Evolutionary conservation across 805 yeast genomes (phyloP).

Genomic region (Pichia scutulata): DNA sequence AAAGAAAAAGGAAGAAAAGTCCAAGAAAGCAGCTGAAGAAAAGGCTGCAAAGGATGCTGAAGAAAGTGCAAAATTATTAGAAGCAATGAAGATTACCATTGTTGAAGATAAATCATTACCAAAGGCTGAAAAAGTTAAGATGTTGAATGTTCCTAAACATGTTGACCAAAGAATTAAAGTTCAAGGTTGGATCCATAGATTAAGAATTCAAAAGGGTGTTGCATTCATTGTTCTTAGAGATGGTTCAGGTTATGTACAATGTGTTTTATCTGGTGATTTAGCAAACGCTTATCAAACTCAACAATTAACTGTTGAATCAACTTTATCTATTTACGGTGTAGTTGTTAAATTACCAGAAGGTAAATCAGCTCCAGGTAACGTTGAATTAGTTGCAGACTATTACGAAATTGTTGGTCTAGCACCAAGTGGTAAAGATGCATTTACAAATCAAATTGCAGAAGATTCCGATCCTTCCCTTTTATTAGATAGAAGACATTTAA

Average conservation of each 20-base stretch:
- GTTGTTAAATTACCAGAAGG: conserved; percentile 88
- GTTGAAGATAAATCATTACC: conserved; percentile 71
- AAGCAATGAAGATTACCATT: conserved; percentile 70
- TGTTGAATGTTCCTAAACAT: conserved; percentile 42
- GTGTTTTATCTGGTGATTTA: conserved; percentile 82
- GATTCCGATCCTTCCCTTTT: conserved; percentile 87
- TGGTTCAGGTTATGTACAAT: conserved; percentile 87
- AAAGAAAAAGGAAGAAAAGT: conserved; percentile 71
- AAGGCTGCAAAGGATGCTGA: conserved; percentile 52
- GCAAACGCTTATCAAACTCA: conserved; percentile 84
- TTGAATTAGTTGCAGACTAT: conserved; percentile 86
- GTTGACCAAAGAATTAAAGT: conserved; percentile 67
- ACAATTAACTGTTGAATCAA: conserved; percentile 82
- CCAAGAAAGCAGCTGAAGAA: conserved; percentile 47
- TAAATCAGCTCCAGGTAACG: conserved; percentile 95
- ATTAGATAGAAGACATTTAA: conserved; percentile 90
- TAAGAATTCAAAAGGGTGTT: conserved; percentile 86
- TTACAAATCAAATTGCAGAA: conserved; percentile 91
- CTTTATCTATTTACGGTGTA: conserved; percentile 73
- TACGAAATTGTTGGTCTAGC: conserved; percentile 88
- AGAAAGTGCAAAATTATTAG: conserved; percentile 69
- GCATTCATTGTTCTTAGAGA: conserved; percentile 90
- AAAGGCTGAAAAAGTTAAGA: conserved; percentile 57
- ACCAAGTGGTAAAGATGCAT: conserved; percentile 92
- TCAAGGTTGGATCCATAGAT: conserved; percentile 94